Evolutionary conservation across 495 filamentous ascomycete genomes (phyloP).

Genomic region (Cladorrhinum samala): DNA sequence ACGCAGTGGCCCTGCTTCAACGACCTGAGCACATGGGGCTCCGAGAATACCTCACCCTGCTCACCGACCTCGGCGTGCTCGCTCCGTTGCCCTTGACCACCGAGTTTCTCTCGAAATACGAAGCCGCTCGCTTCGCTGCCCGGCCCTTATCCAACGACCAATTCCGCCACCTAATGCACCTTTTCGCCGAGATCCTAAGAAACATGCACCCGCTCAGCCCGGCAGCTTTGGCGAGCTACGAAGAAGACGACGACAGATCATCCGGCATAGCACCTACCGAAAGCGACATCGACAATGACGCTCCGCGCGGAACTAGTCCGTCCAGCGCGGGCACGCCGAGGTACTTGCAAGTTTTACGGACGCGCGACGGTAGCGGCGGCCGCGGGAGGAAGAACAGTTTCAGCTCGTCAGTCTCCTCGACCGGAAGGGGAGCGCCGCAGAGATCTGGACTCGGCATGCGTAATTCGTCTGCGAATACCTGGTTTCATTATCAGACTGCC

Average conservation of each 20-base stretch:
- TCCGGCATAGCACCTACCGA: constrained; percentile 23
- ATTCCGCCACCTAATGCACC: constrained; percentile 77
- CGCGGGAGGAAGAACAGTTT: constrained; percentile 16
- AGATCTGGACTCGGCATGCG: constrained; percentile 18
- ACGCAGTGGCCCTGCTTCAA: constrained; percentile 63
- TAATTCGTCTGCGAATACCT: constrained; percentile 33
- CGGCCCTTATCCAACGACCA: constrained; percentile 50
- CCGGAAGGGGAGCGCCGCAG: constrained; percentile 9
- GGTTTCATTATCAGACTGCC: constrained; percentile 41
- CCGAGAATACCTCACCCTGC: constrained; percentile 68
- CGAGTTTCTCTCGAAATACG: constrained; percentile 70
- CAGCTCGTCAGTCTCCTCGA: constrained; percentile 17
- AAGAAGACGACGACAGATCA: constrained; percentile 34
- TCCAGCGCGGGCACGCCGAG: constrained; percentile 27
- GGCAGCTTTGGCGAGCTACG: constrained; percentile 33
- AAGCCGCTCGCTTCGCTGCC: constrained; percentile 73
- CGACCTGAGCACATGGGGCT: constrained; percentile 69
- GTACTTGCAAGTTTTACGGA: not conserved
- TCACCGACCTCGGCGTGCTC: constrained; percentile 62
- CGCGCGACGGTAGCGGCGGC: not conserved
- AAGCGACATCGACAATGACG: constrained; percentile 46
- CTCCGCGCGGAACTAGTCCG: constrained; percentile 25
- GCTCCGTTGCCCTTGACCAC: constrained; percentile 47
- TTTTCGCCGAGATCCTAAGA: constrained; percentile 77
- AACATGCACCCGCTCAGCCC: constrained; percentile 63